These are phyloP conservation scores for Magnusiomyces magnusii DNA, from an alignment of 1,139 yeast species.

Conservation along the genomic window DNA sequence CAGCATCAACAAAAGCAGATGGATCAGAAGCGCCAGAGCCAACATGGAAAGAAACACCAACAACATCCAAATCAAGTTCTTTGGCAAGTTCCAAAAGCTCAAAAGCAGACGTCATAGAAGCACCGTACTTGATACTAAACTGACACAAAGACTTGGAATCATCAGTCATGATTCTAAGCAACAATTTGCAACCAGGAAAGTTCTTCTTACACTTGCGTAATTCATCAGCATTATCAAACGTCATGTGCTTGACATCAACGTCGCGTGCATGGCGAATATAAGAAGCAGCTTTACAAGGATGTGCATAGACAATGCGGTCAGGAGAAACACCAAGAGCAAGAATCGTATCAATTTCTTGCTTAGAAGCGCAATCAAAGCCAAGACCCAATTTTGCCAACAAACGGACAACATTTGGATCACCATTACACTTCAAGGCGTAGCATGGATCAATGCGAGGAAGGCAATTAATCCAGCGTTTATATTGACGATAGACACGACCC, in stretches of 20 bases:
- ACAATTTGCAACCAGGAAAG: conserved; percentile 63
- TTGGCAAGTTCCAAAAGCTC: conserved; percentile 55
- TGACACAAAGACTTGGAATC: conserved; percentile 85
- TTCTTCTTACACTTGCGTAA: conserved; percentile 58
- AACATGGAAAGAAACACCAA: conserved; percentile 91
- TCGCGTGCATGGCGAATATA: conserved; percentile 63
- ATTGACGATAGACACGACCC: conserved; percentile 59
- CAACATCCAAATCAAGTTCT: conserved; percentile 52
- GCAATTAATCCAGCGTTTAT: conserved; percentile 49
- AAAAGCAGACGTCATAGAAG: conserved; percentile 50
- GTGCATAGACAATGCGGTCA: conserved; percentile 74
- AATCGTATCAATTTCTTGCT: conserved; percentile 67
- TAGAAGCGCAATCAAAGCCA: conserved; percentile 92
- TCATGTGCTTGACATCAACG: conserved; percentile 57
- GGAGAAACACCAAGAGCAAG: conserved; percentile 56
- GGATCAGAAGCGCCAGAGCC: conserved; percentile 91
- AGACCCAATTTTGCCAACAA: conserved; percentile 55
- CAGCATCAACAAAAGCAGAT: conserved; percentile 59
- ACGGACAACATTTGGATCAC: conserved; percentile 53
- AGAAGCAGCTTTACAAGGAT: conserved; percentile 85
- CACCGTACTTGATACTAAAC: conserved; percentile 85
- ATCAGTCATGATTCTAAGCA: conserved; percentile 82
- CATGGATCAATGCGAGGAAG: conserved; percentile 76
- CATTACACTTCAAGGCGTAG: conserved; percentile 94
- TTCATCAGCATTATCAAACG: conserved; percentile 87